phyloP scores from a whole-genome alignment of 306 rosid genomes.

The Fragaria iinumae region DNA sequence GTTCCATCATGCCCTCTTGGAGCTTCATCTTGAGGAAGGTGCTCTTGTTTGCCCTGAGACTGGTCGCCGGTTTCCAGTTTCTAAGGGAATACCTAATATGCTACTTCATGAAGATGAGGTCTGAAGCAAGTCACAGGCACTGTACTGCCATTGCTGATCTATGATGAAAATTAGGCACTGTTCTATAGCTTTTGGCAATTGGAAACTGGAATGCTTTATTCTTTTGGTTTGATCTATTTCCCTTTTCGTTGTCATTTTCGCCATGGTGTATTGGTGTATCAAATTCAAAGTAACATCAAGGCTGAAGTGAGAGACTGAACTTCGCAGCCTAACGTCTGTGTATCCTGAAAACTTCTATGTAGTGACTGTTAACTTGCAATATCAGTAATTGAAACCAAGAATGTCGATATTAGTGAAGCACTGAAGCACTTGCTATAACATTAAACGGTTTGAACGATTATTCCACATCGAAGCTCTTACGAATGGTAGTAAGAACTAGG shows the following conservation, averaged over 20 bases:
- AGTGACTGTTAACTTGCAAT: neutral
- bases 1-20: constrained; percentile 87
- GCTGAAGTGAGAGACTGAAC: neutral
- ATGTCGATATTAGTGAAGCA: neutral
- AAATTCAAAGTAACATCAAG: neutral
- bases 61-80: constrained; percentile 68
- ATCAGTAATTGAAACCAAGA: neutral
- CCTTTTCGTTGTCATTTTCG: neutral
- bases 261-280: constrained; percentile 4
- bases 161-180: neutral
- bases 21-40: constrained; percentile 91
- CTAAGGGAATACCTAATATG: constrained; percentile 88
- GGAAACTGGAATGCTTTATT: neutral
- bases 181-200: neutral
- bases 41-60: constrained; percentile 85
- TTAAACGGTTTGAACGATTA: neutral
- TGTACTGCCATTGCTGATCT: neutral
- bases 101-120: constrained; percentile 95
- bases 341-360: neutral
- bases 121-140: constrained; percentile 25
- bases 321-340: neutral
- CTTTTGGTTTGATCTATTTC: neutral
- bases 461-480: neutral
- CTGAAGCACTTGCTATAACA: neutral
- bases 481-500: neutral